Conservation (phyloP, 2,329 filamentous ascomycete genomes). For the Penicillium hesseltinei region DNA sequence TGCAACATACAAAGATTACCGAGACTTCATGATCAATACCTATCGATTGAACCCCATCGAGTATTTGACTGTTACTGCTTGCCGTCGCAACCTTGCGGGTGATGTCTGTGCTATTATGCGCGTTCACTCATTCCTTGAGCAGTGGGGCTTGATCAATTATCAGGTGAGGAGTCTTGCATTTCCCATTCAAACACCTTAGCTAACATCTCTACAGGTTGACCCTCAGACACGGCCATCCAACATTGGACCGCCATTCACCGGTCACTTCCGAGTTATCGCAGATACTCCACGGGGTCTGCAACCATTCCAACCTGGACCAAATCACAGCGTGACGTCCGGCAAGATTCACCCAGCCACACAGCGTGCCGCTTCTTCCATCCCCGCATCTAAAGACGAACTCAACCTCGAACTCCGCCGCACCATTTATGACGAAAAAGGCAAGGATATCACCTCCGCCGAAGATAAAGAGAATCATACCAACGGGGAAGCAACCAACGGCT, state of each 20-base stretch:
- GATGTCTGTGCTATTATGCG: conserved; percentile 99
- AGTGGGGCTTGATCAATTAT: conserved; percentile 99
- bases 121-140: conserved; percentile 94
- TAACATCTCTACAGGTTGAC: conserved; percentile 67
- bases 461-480: conserved; percentile 66
- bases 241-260: conserved; percentile 93
- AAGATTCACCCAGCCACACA: conserved; percentile 69
- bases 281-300: conserved; percentile 94
- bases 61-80: conserved; percentile 95
- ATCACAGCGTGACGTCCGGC: conserved; percentile 63
- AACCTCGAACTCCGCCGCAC: conserved; percentile 94
- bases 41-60: conserved; percentile 94
- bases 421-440: conserved; percentile 89
- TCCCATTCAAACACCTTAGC: conserved; percentile 28
- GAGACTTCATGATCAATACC: conserved; percentile 99
- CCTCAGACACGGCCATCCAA: conserved; percentile 92
- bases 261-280: conserved; percentile 93
- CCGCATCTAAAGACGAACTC: conserved; percentile 71
- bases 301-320: conserved; percentile 87
- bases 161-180: conserved; percentile 61
- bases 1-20: conserved; percentile 96
- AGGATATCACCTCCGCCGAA: conserved; percentile 72
- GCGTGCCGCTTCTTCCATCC: conserved; percentile 62
- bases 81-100: conserved; percentile 87
- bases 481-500: conserved; percentile 68